Base-by-base conservation (phyloP, 2,329 filamentous ascomycete species). In the Xylariaceae sp. region DNA sequence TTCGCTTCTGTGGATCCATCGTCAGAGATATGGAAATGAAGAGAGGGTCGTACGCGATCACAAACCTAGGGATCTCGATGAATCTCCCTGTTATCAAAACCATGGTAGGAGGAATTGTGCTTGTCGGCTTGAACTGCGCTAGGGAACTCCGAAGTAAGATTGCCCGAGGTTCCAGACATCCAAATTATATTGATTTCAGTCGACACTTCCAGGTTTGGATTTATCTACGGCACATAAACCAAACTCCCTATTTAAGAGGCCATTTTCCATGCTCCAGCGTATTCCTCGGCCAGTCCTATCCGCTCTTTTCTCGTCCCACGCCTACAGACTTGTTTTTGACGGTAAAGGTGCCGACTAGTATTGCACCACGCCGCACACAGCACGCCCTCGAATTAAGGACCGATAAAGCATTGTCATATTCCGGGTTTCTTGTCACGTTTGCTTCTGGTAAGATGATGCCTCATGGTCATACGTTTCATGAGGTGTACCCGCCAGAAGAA, bases 1-100 rank as follows among this genome's bases (percentile, higher is more conserved):
- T 67, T 20, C 48, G 44, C 0, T 57, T 48, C 16, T 62, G 61
- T 48, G 63, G 59, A 1, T 68, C 67, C 1, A 57, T 69, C 5
- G 52, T 64, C 0, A 50, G 40, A 9, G 19, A 47, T 14, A 2
- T 19, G 0, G 55, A 56, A 0, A 45, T 29, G 3, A 4, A 46
- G 0, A 20, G 20, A 0, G 14, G 0, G 2, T 16, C 58, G 1
- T 63, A 59, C 40, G 50, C 57, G 1, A 21, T 63, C 1, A 68
- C 59, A 2, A 67, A 67, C 7, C 2, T 64, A 1, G 66, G 65
- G 0, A 50, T 68, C 20, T 62, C 60, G 0, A 48, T 66, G 2
- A 59, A 41, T 0, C 3, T 64, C 0, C n/a, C 49, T 0, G 26
- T 61, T 0, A 58, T 66, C 0, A 14, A 49, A 1, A 62, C 55